phyloP scores from a whole-genome alignment of 495 filamentous ascomycete species.

The Hypomontagnella submonticulosa region DNA sequence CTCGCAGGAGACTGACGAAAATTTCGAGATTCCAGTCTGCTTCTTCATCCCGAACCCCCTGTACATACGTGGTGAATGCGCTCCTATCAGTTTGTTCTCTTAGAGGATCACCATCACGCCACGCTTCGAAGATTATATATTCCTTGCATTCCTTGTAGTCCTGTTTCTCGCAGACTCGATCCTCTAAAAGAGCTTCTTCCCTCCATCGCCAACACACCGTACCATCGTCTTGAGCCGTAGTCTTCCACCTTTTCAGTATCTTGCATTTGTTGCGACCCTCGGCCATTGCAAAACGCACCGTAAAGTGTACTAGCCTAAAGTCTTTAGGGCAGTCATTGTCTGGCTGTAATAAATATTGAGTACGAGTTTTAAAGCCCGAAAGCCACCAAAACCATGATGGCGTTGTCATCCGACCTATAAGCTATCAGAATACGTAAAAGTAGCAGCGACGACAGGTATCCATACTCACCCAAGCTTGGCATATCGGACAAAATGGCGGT shows the following conservation, averaged over 20 bases:
- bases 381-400: slow-evolving; percentile 7
- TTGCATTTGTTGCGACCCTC: not conserved
- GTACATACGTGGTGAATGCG: not conserved
- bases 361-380: not conserved
- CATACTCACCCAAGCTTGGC: not conserved
- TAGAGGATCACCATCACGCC: not conserved
- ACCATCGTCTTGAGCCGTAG: not conserved
- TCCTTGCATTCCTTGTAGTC: not conserved
- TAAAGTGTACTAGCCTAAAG: not conserved
- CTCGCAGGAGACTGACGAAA: not conserved
- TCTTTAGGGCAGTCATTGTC: too few relatives aligned
- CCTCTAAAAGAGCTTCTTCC: not conserved
- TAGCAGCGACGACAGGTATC: too few relatives aligned
- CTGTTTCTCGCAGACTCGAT: not conserved
- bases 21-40: not conserved
- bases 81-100: slow-evolving; percentile 2
- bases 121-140: not conserved
- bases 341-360: not conserved
- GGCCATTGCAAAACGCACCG: not conserved
- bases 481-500: not conserved
- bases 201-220: not conserved
- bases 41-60: not conserved
- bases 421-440: not conserved
- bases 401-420: not conserved
- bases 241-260: not conserved